These are phyloP conservation scores for Moringa oleifera DNA, from an alignment of 345 rosid species.

Conservation along the genomic window DNA sequence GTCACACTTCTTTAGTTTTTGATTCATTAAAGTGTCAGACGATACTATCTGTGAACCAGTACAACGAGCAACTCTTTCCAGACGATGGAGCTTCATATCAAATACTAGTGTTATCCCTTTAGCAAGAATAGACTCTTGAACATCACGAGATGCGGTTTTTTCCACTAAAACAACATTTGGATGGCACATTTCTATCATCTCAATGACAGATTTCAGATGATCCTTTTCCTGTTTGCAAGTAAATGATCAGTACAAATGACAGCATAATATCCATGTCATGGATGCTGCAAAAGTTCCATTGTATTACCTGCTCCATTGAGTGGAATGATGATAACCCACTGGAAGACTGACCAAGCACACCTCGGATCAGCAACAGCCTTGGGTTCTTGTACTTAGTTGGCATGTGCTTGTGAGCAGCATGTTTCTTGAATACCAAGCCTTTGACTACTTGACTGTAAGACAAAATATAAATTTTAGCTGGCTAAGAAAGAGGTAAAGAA, in stretches of 20 bases:
- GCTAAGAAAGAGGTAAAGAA: not conserved
- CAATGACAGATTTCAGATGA: constrained; percentile 52
- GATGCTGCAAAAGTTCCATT: constrained; percentile 6
- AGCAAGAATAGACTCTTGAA: constrained; percentile 64
- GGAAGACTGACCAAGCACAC: constrained; percentile 69
- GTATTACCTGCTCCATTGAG: constrained; percentile 60
- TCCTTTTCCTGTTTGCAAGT: constrained; percentile 48
- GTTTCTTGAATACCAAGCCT: constrained; percentile 93
- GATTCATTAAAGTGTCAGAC: constrained; percentile 42
- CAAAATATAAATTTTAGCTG: constrained; percentile 1
- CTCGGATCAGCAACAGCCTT: constrained; percentile 62
- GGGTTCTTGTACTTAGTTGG: constrained; percentile 70
- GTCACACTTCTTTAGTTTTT: constrained; percentile 72
- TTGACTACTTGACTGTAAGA: constrained; percentile 71
- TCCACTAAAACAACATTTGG: constrained; percentile 90
- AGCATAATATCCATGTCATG: not conserved
- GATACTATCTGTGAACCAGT: constrained; percentile 70
- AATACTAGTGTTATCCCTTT: constrained; percentile 76
- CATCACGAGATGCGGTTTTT: constrained; percentile 77
- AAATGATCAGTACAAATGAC: constrained; percentile 18
- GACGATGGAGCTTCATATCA: constrained; percentile 90
- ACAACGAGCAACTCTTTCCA: constrained; percentile 77
- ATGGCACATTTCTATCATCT: constrained; percentile 49
- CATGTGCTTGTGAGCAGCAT: constrained; percentile 98
- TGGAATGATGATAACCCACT: constrained; percentile 70